These are phyloP conservation scores for Dendrobium officinale DNA, from an alignment of 106 monocot species.

Conservation along the genomic window DNA sequence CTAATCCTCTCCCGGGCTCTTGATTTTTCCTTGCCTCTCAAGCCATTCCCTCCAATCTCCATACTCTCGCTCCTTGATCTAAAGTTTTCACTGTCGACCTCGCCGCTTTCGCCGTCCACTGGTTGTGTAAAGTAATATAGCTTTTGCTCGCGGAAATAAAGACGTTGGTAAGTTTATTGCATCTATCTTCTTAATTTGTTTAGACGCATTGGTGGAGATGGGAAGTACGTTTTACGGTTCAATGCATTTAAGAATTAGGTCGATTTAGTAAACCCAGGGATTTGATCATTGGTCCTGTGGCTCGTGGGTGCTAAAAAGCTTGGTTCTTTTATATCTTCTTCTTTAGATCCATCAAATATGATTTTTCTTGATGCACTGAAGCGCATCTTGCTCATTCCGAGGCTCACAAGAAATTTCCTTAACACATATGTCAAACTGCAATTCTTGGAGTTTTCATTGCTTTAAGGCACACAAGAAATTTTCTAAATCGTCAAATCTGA, in stretches of 20 bases:
- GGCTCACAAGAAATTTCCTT: background rate
- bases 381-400: background rate
- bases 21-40: background rate
- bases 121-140: background rate
- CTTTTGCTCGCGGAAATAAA: background rate
- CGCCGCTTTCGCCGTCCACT: background rate
- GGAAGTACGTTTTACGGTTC: background rate
- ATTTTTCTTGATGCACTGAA: background rate
- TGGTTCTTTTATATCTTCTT: background rate
- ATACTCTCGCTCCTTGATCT: background rate
- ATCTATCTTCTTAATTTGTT: background rate
- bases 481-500: background rate
- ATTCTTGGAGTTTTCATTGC: background rate
- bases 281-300: no score
- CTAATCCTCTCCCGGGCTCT: background rate
- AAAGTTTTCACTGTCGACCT: background rate
- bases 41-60: background rate
- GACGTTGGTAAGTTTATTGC: background rate
- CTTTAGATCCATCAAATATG: background rate
- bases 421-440: background rate
- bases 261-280: background rate
- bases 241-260: background rate
- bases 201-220: background rate
- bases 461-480: background rate
- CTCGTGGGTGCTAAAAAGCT: no score